Conservation (phyloP, 352 stramenopile species). For the Globisporangium spiculum region DNA sequence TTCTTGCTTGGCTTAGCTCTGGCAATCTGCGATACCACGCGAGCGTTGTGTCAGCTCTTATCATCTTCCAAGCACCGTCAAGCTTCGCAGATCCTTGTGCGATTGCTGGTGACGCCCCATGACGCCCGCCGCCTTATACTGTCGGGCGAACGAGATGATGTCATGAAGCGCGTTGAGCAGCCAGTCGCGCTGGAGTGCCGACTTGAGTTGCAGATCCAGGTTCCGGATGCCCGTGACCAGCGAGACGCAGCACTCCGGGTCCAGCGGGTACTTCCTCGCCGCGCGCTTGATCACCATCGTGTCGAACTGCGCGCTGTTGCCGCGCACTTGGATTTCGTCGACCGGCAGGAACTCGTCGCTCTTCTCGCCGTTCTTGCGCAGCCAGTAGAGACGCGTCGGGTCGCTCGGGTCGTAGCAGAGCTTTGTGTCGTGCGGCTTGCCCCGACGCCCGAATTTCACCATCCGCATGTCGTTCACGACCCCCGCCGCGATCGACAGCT, state of each 20-base stretch:
- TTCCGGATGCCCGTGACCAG: constrained; percentile 47
- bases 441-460: constrained; percentile 68
- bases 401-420: constrained; percentile 65
- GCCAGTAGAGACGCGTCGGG: constrained; percentile 68
- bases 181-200: constrained; percentile 71
- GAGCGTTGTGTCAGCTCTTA: not conserved
- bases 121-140: constrained; percentile 52
- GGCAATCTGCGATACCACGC: not conserved
- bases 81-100: constrained; percentile 3
- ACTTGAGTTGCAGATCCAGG: constrained; percentile 66
- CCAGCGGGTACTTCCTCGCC: constrained; percentile 33
- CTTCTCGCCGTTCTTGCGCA: constrained; percentile 73
- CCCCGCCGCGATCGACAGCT: constrained; percentile 54
- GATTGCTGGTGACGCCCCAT: constrained; percentile 13
- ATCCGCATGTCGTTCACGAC: constrained; percentile 67
- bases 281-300: constrained; percentile 48
- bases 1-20: not conserved
- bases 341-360: constrained; percentile 57
- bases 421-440: constrained; percentile 69
- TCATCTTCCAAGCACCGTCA: not conserved
- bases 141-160: constrained; percentile 58
- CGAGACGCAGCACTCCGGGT: constrained; percentile 48
- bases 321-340: constrained; percentile 46
- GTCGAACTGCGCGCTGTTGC: constrained; percentile 22
- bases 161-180: constrained; percentile 64